These are phyloP conservation scores for Alternaria triticina DNA, from an alignment of 2,329 filamentous ascomycete species.

Conservation along the genomic window DNA sequence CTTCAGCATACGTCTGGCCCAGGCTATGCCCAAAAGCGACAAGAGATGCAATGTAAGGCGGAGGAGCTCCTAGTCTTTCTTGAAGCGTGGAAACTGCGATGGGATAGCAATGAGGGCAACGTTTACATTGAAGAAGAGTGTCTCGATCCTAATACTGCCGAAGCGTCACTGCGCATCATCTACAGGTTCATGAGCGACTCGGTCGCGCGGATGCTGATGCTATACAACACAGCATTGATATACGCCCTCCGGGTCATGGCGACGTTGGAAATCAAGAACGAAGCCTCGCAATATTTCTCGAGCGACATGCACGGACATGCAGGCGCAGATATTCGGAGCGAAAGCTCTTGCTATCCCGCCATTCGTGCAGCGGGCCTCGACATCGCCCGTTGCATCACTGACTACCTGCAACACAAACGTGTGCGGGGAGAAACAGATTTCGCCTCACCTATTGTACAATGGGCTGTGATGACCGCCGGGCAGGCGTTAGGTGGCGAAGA, in stretches of 20 bases:
- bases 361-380: slow-evolving; percentile 24
- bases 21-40: background rate
- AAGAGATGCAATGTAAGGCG: background rate
- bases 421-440: slow-evolving; percentile 4
- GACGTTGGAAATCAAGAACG: slow-evolving; percentile 6
- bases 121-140: background rate
- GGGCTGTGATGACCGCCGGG: slow-evolving; percentile 29
- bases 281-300: background rate
- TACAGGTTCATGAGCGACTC: slow-evolving; percentile 11
- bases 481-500: slow-evolving; percentile 12
- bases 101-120: slow-evolving; percentile 14
- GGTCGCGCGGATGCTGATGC: slow-evolving; percentile 28
- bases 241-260: slow-evolving; percentile 29
- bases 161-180: background rate
- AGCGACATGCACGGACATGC: background rate
- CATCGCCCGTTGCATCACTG: slow-evolving; percentile 28
- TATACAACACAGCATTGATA: slow-evolving; percentile 39
- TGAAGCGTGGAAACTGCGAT: slow-evolving; percentile 12
- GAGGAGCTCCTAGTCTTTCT: slow-evolving; percentile 1
- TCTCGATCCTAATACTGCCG: background rate
- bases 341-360: background rate
- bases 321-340: background rate
- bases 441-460: slow-evolving; percentile 27
- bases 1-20: background rate
- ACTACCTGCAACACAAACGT: slow-evolving; percentile 17